A percentile compares a stretch with the other conserved stretches of the same genome.
Conservation (phyloP, 371 early-diverging fungal species). For the Mucor ambiguus region DNA sequence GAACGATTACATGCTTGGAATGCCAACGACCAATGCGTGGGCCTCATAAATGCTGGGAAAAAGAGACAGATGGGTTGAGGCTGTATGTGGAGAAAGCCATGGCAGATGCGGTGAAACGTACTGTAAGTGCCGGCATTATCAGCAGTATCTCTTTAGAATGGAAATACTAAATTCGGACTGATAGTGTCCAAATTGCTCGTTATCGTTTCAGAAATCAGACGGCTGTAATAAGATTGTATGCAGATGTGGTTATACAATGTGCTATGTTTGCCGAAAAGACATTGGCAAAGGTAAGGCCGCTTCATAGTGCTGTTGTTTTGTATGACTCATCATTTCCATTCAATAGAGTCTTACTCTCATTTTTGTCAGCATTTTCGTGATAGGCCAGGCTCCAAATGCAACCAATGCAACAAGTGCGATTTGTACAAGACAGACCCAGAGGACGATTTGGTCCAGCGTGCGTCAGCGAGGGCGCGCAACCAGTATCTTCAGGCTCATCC, state of each 20-base stretch:
- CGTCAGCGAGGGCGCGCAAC: slow-evolving; percentile 48
- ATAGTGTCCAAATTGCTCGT: slow-evolving; percentile 64
- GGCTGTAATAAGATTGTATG: slow-evolving; percentile 77
- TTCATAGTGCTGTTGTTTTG: neutral
- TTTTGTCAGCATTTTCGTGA: slow-evolving; percentile 69
- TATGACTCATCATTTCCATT: neutral
- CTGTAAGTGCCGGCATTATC: slow-evolving; percentile 40
- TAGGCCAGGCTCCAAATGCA: slow-evolving; percentile 53
- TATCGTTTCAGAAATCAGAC: slow-evolving; percentile 63
- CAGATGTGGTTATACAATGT: slow-evolving; percentile 67
- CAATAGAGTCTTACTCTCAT: slow-evolving; percentile 58
- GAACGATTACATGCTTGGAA: slow-evolving; percentile 47
- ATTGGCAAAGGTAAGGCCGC: slow-evolving; percentile 31
- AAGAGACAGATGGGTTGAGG: slow-evolving; percentile 58
- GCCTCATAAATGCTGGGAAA: slow-evolving; percentile 59
- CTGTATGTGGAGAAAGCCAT: slow-evolving; percentile 69
- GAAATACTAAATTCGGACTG: neutral
- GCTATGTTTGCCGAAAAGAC: slow-evolving; percentile 68
- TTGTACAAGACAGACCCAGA: slow-evolving; percentile 60
- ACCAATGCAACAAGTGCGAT: slow-evolving; percentile 61
- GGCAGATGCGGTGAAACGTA: slow-evolving; percentile 69
- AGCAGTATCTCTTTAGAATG: neutral
- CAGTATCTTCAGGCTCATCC: slow-evolving; percentile 59
- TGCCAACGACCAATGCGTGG: slow-evolving; percentile 53
- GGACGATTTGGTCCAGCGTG: slow-evolving; percentile 49